Conservation (phyloP, 345 rosid species). For the Pseudoturritis turrita region DNA sequence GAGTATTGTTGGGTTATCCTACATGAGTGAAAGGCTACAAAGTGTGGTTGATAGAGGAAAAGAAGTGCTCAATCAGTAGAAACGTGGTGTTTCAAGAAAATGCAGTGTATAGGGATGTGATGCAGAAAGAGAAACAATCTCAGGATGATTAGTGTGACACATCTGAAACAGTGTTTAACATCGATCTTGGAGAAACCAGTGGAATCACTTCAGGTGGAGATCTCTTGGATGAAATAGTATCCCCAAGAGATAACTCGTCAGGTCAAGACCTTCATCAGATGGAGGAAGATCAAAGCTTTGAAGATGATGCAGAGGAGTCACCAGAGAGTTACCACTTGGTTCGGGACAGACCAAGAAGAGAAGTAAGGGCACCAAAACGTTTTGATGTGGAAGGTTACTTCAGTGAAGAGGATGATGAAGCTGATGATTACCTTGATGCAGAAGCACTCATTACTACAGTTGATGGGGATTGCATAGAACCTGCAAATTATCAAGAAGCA, state of each 20-base stretch:
- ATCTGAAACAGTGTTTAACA: neutral
- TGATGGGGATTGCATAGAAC: neutral
- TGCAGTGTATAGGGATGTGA: neutral
- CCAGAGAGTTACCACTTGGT: neutral
- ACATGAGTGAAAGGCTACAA: neutral
- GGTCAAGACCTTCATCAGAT: neutral
- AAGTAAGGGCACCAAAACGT: fast-evolving
- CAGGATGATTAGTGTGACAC: neutral
- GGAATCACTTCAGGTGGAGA: neutral
- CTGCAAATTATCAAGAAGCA: neutral
- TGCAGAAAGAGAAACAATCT: neutral
- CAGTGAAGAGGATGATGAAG: neutral
- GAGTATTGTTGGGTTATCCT: neutral
- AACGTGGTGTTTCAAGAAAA: neutral
- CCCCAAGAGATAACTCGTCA: neutral
- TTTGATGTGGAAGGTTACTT: neutral
- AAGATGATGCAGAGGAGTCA: neutral
- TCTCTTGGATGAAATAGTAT: neutral
- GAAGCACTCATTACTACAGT: neutral
- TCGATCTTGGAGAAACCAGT: neutral
- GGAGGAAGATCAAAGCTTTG: neutral
- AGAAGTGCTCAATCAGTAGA: neutral
- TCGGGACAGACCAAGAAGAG: neutral
- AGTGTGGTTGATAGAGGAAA: neutral
- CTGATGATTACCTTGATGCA: neutral